Base-by-base conservation (phyloP, 2,329 filamentous ascomycete species). In the Fusarium solani-melongenae region DNA sequence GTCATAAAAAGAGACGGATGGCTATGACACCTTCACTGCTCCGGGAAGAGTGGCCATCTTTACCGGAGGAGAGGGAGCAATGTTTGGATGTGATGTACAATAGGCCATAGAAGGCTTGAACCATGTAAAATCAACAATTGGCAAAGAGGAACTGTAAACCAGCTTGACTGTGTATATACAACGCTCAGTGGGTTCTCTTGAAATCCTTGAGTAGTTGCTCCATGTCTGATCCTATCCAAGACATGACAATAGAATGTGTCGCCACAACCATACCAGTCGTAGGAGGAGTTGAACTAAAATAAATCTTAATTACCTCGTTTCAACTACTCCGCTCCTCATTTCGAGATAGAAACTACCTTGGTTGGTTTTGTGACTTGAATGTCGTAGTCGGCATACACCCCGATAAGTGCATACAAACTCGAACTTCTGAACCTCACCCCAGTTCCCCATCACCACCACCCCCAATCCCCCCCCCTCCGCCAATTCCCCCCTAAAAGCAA, bases 51-150 rank as follows among this genome's bases (percentile, higher is more conserved):
- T 56, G 38, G 65, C 69, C 60, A 46, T 24, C 71, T 62, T 67
- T 34, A 34, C 59, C 24, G 49, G 51, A 53, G 51, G 20, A 24
- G 38, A 58, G 62, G 58, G 53, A 44, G 31, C 49, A 57, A 63
- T 75, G 60, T 65, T 74, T 71, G 66, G 74, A 75, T 76, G 66
- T 66, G 69, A 70, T 72, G 74, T 77, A 77, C 69, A 78, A 71
- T 77, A 78, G 62, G 68, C 64, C 64, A 64, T 66, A 59, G 64
- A 74, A 72, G 73, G 72, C 66, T 72, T 62, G 38, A 63, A 61
- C 62, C 67, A 70, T 76, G 73, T 72, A 75, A 77, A 72, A 75
- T 64, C 62, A 71, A 67, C 56, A 55, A 46, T 63, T 56, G 53
- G 55, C 53, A 68, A 74, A 64, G 55, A 62, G n/a, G 62, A 62